Evolutionary conservation across 2,329 filamentous ascomycete genomes (phyloP).

Genomic region (Penicillium sp.): DNA sequence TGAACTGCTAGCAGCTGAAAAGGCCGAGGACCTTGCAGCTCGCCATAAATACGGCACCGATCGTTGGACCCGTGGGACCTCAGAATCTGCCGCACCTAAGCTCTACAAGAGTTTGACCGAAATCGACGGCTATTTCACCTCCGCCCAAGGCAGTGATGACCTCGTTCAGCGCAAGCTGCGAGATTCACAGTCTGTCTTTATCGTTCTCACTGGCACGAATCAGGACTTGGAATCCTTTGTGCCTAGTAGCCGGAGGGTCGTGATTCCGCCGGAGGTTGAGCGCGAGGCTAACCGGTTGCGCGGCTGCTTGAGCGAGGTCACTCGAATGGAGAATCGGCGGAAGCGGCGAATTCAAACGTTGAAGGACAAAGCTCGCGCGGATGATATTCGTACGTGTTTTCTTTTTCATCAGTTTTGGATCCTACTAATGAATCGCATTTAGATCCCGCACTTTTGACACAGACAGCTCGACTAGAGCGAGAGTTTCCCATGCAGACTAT

Average conservation of each 20-base stretch:
- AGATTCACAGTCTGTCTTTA: conserved; percentile 70
- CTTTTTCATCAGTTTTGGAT: not conserved
- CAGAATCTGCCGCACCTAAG: conserved; percentile 66
- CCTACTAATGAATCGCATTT: conserved; percentile 1
- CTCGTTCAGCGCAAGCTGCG: conserved; percentile 75
- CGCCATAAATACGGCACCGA: conserved; percentile 80
- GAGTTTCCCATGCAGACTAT: conserved; percentile 81
- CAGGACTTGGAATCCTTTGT: conserved; percentile 83
- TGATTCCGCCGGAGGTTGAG: conserved; percentile 77
- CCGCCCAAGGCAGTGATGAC: conserved; percentile 63
- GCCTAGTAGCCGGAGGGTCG: conserved; percentile 75
- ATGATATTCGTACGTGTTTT: conserved; percentile 69
- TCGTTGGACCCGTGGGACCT: conserved; percentile 71
- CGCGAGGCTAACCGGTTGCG: conserved; percentile 73
- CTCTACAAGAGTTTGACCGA: conserved; percentile 72
- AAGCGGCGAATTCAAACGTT: conserved; percentile 75
- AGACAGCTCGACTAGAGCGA: conserved; percentile 80
- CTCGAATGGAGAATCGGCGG: conserved; percentile 75
- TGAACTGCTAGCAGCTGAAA: conserved; percentile 72
- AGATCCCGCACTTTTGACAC: conserved; percentile 73
- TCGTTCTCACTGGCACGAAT: conserved; percentile 74
- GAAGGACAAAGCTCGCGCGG: conserved; percentile 73
- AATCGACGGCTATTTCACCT: conserved; percentile 82
- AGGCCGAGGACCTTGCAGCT: conserved; percentile 75
- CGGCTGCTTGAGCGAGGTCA: conserved; percentile 78